Base-by-base conservation (phyloP, 805 yeast species). In the Saccharomycopsis selenospora region DNA sequence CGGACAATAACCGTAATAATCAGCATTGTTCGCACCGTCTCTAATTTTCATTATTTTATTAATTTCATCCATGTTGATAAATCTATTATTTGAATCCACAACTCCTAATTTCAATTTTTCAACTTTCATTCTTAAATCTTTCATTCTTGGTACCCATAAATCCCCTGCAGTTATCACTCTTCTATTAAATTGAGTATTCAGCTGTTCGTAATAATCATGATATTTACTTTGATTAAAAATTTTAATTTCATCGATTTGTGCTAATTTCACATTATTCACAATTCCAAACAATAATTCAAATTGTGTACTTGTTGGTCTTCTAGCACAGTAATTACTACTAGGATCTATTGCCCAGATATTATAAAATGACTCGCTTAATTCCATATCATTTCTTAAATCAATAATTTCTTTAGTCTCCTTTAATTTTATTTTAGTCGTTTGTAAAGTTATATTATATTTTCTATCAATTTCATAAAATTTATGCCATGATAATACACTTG, bases 381-480 rank as follows among this genome's bases (percentile, higher is more conserved):
- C 71, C 8, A 66, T 52, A 3, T 26, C 38, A 7, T 33, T 20
- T 7, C 38, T 17, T 33, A 33, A 33, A 10, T 33, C 17, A 4
- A 14, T 33, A 7, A 33, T 14, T 5, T 17, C 38, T 7, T 14
- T 14, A 14, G n/a, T 33, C 18, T 10, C 38, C 38, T 33, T 7
- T 20, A 14, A 14, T 33, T 33, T 33, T 10, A 33, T 10, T 10
- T 17, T 33, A 7, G 38, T 33, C 17, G 38, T 5, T 14, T 66
- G 55, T 20, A 80, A 59, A 1, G 76, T 67, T 3, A 64, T 56
- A 14, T 55, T 55, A 59, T 66, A 75, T 13, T 61, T 56, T 40
- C 66, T 50, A 52, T 79, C 81, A 3, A 73, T 58, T 38, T 66
- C 63, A 55, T 77, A 80, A 2, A 77, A 58, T n/a, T 63, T 59